Evolutionary conservation across 495 filamentous ascomycete species (phyloP), one percentile per base, ranked within the genome.

Genomic region (Xylaria bambusicola): DNA sequence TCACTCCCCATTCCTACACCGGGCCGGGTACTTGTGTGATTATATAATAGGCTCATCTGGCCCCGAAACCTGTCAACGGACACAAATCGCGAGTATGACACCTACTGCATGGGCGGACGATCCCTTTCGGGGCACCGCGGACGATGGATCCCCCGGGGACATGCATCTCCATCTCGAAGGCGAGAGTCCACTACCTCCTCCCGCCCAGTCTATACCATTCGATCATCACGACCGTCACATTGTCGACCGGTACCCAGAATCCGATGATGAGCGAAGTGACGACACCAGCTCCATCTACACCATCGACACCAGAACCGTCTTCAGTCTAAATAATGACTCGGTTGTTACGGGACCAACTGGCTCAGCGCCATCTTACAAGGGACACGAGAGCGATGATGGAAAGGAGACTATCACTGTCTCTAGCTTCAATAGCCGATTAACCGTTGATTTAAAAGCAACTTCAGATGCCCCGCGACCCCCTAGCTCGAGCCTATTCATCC

Each of bases 351-450:
- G 45, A 36, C 15, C 44, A 4, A 49, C 65, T 40, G 62, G 64
- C 13, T 31, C 52, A 40, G 61, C 66, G 15, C 52, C 67, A 21
- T 49, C 51, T 52, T 63, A 51, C 44, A 36, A 49, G 40, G 40
- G 40, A n/a, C 6, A n/a, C 40, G 15, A 18, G 40, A n/a, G n/a
- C 4, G 15, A 18, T 6, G 31, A 12, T 35, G 40, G 8, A n/a
- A 42, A 42, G 40, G 9, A 42, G 40, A 42, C 40, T 6, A 42
- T 42, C 40, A 42, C 40, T n/a, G 40, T 42, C 9, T 42, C 40
- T 42, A 42, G 40, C 15, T 5, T 4, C 40, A 18, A 42, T n/a
- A n/a, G 40, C 18, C n/a, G n/a, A n/a, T 42, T n/a, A n/a, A n/a
- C n/a, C 40, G 31, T 12, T 35, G 31, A 6, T 12, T 12, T n/a